Conservation (phyloP, 164 flowering plant species). For the Aristolochia californica region DNA sequence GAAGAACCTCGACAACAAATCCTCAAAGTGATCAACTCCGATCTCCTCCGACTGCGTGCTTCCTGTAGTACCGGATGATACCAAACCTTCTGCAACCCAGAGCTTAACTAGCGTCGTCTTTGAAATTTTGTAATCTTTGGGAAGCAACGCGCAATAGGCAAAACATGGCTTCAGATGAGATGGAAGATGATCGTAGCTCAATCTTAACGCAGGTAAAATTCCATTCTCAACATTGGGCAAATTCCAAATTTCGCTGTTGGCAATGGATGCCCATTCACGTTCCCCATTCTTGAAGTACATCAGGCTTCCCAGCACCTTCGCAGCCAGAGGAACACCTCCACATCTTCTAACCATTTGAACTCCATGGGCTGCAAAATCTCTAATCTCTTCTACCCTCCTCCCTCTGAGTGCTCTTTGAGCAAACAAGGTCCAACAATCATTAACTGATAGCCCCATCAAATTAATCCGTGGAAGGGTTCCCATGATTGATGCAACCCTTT, state of each 20-base stretch:
- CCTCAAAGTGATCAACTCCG: neutral
- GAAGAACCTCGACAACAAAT: constrained; percentile 1
- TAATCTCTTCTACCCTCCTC: neutral
- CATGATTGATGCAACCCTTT: neutral
- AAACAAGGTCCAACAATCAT: constrained; percentile 1
- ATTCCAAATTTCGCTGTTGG: constrained; percentile 10
- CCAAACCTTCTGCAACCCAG: constrained; percentile 13
- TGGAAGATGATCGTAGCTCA: constrained; percentile 12
- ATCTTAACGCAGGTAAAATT: constrained; percentile 9
- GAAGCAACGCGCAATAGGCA: constrained; percentile 13
- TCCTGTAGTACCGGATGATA: neutral
- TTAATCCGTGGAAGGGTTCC: neutral
- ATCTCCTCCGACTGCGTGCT: neutral
- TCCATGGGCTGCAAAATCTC: neutral
- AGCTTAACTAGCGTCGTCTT: constrained; percentile 6
- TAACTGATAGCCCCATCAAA: neutral
- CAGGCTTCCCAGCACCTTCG: constrained; percentile 7
- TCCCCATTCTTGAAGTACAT: constrained; percentile 5
- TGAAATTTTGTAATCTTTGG: constrained; percentile 6
- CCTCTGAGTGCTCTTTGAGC: neutral
- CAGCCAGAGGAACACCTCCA: constrained; percentile 5
- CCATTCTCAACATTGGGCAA: neutral
- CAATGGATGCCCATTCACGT: constrained; percentile 6
- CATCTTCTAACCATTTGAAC: constrained; percentile 2
- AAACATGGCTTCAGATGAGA: constrained; percentile 10